A percentile compares a stretch with the other conserved stretches of the same genome.
phyloP scores from a whole-genome alignment of 192 early-diverging fungal species.

The Linnemannia schmuckeri region DNA sequence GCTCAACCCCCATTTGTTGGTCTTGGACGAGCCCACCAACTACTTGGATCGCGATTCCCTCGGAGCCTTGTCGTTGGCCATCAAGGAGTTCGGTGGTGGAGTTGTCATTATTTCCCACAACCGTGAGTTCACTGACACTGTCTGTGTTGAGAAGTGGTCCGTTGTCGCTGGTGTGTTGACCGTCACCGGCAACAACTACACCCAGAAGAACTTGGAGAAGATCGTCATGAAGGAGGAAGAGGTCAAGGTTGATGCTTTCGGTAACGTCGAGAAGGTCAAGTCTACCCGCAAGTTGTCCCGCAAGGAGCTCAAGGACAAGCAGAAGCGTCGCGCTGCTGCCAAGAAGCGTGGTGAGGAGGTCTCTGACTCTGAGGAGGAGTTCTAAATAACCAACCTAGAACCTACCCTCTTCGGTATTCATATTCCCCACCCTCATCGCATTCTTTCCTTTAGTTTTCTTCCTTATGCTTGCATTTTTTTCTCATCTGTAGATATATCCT shows the following conservation, averaged over 20 bases:
- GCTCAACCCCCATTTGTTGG: conserved; percentile 92
- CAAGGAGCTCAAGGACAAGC: conserved; percentile 68
- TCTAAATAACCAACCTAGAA: conserved; percentile 34
- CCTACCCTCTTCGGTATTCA: neutral
- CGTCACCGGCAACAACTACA: conserved; percentile 66
- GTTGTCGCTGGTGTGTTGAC: conserved; percentile 72
- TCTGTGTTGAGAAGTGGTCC: conserved; percentile 82
- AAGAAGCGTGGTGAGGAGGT: conserved; percentile 71
- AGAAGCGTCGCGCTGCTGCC: conserved; percentile 69
- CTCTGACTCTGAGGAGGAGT: conserved; percentile 61
- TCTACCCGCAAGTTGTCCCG: conserved; percentile 70
- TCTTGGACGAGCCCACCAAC: conserved; percentile 91
- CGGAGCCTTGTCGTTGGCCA: conserved; percentile 77
- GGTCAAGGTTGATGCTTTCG: conserved; percentile 74
- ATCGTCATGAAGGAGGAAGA: conserved; percentile 65
- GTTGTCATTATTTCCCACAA: conserved; percentile 89
- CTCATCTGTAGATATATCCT: conserved; percentile 3
- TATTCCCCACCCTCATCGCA: neutral
- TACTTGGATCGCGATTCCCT: conserved; percentile 77
- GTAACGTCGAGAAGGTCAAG: conserved; percentile 81
- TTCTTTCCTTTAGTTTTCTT: neutral
- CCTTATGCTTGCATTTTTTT: neutral
- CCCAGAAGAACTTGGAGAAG: conserved; percentile 62
- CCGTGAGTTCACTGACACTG: conserved; percentile 81
- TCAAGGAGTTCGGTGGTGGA: conserved; percentile 84